Conservation (phyloP, 2,329 filamentous ascomycete species). For the Fusarium xyrophilum region DNA sequence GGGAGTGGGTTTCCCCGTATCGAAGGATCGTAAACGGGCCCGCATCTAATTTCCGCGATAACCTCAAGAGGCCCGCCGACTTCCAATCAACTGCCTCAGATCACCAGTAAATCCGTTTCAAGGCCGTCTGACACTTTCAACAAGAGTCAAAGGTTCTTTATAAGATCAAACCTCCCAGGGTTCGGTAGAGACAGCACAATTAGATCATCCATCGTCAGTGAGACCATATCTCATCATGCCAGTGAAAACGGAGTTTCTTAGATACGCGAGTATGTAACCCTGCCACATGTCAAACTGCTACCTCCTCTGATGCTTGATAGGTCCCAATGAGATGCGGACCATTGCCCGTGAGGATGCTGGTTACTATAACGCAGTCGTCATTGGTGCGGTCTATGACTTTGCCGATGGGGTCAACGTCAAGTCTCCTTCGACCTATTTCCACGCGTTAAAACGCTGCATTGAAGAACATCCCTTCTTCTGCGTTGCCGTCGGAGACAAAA, state of each 20-base stretch:
- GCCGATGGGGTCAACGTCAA: background rate
- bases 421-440: constrained; percentile 18
- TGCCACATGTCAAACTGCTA: too few species aligned
- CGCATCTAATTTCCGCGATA: constrained; percentile 4
- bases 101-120: background rate
- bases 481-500: constrained; percentile 26
- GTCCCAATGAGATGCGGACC: constrained; percentile 36
- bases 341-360: constrained; percentile 34
- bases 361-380: constrained; percentile 35
- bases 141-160: background rate
- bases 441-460: constrained; percentile 28
- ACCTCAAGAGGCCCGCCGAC: constrained; percentile 25
- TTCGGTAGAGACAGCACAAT: background rate
- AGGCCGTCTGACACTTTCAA: background rate
- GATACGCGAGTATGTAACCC: constrained; percentile 25
- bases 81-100: background rate
- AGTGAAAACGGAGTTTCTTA: constrained; percentile 16
- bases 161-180: background rate
- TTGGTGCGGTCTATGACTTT: constrained; percentile 35
- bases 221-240: constrained; percentile 10
- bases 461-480: constrained; percentile 32
- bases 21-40: background rate
- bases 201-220: background rate
- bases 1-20: background rate
- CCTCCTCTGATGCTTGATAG: constrained; percentile 1